Evolutionary conservation across 805 yeast genomes (phyloP).

Genomic region (Metschnikowia proteae): DNA sequence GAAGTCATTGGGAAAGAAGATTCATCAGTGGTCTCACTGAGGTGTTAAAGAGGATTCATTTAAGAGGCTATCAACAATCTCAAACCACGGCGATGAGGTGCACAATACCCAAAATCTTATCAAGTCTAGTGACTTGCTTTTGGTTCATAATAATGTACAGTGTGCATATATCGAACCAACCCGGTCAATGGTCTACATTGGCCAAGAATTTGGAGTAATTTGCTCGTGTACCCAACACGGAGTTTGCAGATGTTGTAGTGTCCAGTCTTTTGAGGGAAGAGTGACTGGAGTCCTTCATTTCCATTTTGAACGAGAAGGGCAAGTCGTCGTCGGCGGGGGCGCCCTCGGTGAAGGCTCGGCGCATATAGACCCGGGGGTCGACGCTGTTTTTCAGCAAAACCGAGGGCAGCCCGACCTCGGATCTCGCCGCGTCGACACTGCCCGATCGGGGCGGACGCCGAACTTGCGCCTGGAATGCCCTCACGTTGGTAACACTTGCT

Average conservation of each 20-base stretch:
- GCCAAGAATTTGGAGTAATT: slow-evolving; percentile 38
- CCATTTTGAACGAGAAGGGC: slow-evolving; percentile 37
- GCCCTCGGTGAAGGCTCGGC: slow-evolving; percentile 4
- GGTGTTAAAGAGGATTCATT: no score
- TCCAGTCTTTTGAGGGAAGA: slow-evolving; percentile 23
- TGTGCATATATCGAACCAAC: background rate
- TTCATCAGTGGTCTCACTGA: no score
- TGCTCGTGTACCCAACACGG: slow-evolving; percentile 38
- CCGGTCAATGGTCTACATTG: slow-evolving; percentile 17
- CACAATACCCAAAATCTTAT: no score
- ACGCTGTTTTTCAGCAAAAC: background rate
- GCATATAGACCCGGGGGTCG: background rate
- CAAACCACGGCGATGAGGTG: no score
- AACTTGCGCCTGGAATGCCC: background rate
- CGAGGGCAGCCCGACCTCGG: slow-evolving; percentile 1
- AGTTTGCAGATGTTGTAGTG: slow-evolving; percentile 30
- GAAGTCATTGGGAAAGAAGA: no score
- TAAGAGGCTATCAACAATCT: no score
- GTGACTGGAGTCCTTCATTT: slow-evolving; percentile 17
- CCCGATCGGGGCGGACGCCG: background rate
- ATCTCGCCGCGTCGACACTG: background rate
- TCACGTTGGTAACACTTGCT: background rate
- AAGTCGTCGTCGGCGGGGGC: slow-evolving; percentile 23
- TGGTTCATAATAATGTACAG: background rate
- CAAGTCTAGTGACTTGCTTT: background rate